A percentile compares a stretch with the other conserved stretches of the same genome.
These are phyloP conservation scores for Leccinum variicolor DNA, from an alignment of 768 basidiomycete species.

Conservation along the genomic window DNA sequence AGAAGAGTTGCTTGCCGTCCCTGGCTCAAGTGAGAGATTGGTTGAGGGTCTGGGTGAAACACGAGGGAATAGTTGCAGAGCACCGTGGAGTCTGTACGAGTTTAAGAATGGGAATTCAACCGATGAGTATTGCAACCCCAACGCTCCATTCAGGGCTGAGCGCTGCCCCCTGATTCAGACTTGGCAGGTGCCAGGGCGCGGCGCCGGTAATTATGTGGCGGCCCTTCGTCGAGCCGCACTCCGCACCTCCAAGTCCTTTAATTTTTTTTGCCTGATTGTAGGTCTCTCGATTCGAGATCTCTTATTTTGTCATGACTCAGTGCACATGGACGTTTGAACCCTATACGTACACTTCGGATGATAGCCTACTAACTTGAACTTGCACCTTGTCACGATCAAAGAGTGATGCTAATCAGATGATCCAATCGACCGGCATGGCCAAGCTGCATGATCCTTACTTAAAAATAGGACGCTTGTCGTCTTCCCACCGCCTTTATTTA, in stretches of 20 bases:
- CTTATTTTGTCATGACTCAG: not conserved
- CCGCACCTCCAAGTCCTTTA: not conserved
- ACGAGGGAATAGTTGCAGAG: no score
- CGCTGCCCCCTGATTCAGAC: no score
- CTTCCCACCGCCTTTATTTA: not conserved
- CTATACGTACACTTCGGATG: not conserved
- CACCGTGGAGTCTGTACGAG: no score
- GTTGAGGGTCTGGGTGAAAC: no score
- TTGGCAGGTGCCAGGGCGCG: not conserved
- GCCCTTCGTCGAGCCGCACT: not conserved
- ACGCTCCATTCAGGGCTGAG: no score
- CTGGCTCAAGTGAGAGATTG: no score
- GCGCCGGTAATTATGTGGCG: no score
- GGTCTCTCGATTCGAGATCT: not conserved
- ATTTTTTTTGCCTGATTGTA: not conserved
- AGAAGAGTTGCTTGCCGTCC: no score
- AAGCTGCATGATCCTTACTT: not conserved
- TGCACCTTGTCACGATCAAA: not conserved
- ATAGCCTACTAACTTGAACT: not conserved
- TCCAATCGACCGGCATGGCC: not conserved
- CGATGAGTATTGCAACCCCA: no score
- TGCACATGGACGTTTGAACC: not conserved
- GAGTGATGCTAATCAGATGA: not conserved
- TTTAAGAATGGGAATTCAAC: no score
- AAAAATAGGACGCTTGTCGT: not conserved